phyloP scores from a whole-genome alignment of 2,329 filamentous ascomycete genomes.

The Calonectria fujianensis region DNA sequence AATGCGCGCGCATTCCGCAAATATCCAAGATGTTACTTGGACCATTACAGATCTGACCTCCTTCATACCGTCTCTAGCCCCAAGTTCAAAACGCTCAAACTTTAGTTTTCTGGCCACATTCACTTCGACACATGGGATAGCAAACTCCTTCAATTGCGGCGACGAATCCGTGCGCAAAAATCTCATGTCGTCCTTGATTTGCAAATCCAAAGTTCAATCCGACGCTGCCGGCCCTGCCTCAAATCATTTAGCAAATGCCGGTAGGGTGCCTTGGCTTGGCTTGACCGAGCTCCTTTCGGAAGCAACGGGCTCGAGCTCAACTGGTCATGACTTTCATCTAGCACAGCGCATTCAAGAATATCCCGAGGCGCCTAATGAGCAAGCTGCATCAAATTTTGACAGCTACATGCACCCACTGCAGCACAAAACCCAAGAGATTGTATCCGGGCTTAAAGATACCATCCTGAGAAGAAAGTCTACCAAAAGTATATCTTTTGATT shows the following conservation, averaged over 20 bases:
- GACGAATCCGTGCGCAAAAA: not conserved
- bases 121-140: constrained; percentile 21
- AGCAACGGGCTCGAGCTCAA: not conserved
- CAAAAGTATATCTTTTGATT: not conserved
- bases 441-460: not conserved
- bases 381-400: not conserved
- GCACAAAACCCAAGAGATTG: constrained; percentile 1
- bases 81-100: not conserved
- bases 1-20: not conserved
- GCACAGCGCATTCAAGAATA: too few species aligned
- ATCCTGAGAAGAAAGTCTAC: not conserved
- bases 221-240: too few species aligned
- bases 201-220: not conserved
- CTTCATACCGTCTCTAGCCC: not conserved
- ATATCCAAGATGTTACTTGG: not conserved
- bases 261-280: not conserved
- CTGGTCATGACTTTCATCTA: not conserved
- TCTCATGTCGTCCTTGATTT: not conserved
- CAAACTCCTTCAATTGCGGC: constrained; percentile 5
- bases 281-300: too few species aligned
- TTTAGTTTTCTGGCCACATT: constrained; percentile 3
- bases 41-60: not conserved
- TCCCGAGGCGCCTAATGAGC: too few species aligned
- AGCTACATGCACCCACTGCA: not conserved
- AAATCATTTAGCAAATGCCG: not conserved